Conservation (phyloP, 345 rosid genomes). For the Xanthoceras sorbifolium region DNA sequence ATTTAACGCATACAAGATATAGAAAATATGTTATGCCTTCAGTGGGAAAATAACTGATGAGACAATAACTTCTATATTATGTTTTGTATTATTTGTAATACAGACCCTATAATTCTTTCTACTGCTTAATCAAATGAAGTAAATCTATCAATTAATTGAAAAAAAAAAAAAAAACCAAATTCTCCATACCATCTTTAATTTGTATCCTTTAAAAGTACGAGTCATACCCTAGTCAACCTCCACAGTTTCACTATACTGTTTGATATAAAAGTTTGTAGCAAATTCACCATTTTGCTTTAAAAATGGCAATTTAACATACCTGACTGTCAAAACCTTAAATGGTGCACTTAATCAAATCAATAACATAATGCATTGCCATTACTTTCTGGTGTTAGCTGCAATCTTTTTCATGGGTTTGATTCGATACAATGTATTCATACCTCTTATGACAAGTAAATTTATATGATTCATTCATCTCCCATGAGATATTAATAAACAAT, state of each 20-base stretch:
- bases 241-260: not conserved
- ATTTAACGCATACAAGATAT: not conserved
- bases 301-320: not conserved
- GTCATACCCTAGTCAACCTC: too few species aligned
- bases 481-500: not conserved
- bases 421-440: not conserved
- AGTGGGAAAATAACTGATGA: not conserved
- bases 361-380: not conserved
- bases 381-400: not conserved
- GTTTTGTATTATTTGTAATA: too few species aligned
- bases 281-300: not conserved
- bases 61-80: not conserved
- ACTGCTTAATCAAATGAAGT: too few species aligned
- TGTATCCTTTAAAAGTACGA: not conserved
- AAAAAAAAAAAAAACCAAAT: not conserved
- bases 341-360: not conserved
- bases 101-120: too few species aligned
- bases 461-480: not conserved
- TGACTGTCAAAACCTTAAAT: not conserved
- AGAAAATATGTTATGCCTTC: not conserved
- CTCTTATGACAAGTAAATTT: not conserved
- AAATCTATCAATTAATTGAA: not conserved
- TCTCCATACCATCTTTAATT: not conserved
- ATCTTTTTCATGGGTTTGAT: too few species aligned
- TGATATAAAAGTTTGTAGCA: not conserved